Base-by-base conservation (phyloP, 139 green algal genomes). In the Micractinium sp. region DNA sequence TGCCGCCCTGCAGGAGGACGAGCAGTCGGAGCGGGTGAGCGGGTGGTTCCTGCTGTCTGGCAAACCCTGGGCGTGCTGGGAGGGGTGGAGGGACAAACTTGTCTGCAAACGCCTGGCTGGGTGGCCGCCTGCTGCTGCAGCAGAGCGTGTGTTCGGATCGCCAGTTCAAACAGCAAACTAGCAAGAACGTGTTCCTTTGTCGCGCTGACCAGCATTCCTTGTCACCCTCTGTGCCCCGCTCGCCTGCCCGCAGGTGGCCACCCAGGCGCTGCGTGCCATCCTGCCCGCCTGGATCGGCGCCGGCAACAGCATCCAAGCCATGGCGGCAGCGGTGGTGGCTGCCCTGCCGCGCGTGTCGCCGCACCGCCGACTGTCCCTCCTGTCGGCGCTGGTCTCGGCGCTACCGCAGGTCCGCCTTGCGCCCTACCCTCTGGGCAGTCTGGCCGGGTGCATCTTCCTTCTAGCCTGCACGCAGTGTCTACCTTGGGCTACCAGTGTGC, bases 1-100 rank as follows among this genome's bases (percentile, higher is more conserved):
- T 0, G 89, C 93, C 7, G 90, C 89, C 0, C 35, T 94, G 31
- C 86, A 93, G 1, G 92, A 94, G 4, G 95, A 96, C 75, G 85
- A 86, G 29, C 90, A 97, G 87, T 95, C 92, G 36, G 90, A 92
- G 7, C 81, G 77, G 86, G 86, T 89, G n/a, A 41, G 85, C 74
- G 41, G 18, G n/a, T n/a, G n/a, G n/a, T n/a, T n/a, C n/a, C n/a
- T n/a, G n/a, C 47, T 56, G 9, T 9, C 47, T 56, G 47, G 47
- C 47, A 9, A 56, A 9, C 47, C 47, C 7, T 9, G 47, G 47
- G 7, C 47, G 47, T 56, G 47, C 47, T 56, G 47, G 47, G 9
- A 16, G 47, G 47, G 7, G 5, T 5, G 47, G 47, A 56, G 9
- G 47, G 47, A 9, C 47, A 56, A 9, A 56, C 47, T 5, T 56